Conservation (phyloP, 2,329 filamentous ascomycete species). For the Hymenoscyphus linearis region DNA sequence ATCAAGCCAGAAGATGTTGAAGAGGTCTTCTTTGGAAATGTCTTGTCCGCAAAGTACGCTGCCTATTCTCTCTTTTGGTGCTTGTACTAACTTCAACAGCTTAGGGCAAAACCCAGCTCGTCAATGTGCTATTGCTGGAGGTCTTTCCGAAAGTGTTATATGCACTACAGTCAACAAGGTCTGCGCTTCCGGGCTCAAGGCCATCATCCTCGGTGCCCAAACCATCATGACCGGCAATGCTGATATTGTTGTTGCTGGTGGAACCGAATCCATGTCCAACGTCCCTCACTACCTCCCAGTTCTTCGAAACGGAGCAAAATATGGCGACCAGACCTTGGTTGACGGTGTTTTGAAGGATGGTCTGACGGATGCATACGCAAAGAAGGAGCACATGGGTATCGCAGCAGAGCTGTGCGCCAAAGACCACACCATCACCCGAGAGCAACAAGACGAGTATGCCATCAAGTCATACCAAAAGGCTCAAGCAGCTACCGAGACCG, state of each 20-base stretch:
- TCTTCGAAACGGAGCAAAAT: conserved; percentile 85
- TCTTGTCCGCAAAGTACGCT: conserved; percentile 83
- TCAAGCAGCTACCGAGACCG: conserved; percentile 75
- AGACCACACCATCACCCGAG: conserved; percentile 75
- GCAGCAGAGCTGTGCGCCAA: conserved; percentile 85
- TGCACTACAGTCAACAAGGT: conserved; percentile 98
- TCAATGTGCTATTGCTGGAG: conserved; percentile 86
- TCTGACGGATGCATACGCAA: conserved; percentile 83
- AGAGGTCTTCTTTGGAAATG: conserved; percentile 98
- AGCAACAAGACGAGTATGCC: conserved; percentile 91
- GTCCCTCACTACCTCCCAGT: conserved; percentile 89
- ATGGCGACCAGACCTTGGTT: conserved; percentile 81
- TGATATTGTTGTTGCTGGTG: conserved; percentile 86
- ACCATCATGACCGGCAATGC: conserved; percentile 97
- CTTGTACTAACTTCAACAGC: conserved; percentile 41
- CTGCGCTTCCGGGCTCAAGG: conserved; percentile 92
- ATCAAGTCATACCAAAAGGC: conserved; percentile 94
- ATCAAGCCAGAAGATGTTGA: conserved; percentile 87
- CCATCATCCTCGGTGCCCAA: conserved; percentile 88
- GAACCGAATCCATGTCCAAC: conserved; percentile 98
- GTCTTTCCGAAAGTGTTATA: conserved; percentile 72
- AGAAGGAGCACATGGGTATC: conserved; percentile 95
- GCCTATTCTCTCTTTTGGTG: background rate
- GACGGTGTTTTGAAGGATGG: conserved; percentile 94
- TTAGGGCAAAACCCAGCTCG: conserved; percentile 94